Conservation (phyloP, 768 basidiomycete species). For the Rhodotorula graminis region DNA sequence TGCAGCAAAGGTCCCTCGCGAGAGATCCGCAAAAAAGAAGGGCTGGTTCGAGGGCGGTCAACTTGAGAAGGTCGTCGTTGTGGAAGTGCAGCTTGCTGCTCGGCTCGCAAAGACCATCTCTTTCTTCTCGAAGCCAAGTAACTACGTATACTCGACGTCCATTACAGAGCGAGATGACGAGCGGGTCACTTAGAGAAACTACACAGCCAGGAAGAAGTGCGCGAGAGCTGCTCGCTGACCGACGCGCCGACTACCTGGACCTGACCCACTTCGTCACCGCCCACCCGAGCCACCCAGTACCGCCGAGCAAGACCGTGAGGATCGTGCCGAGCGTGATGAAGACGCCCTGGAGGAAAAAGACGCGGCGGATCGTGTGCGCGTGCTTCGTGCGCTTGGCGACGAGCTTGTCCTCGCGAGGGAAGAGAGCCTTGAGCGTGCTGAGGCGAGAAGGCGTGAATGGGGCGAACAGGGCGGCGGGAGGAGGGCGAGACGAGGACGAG, state of each 20-base stretch:
- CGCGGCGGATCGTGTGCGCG: not conserved
- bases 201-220: too few species aligned
- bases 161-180: too few species aligned
- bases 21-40: too few species aligned
- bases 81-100: too few species aligned
- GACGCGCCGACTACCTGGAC: not conserved
- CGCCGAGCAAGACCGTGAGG: not conserved
- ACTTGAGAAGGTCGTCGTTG: too few species aligned
- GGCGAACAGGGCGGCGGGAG: not conserved
- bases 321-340: conserved; percentile 3
- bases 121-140: too few species aligned
- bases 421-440: not conserved
- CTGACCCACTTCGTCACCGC: not conserved
- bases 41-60: too few species aligned
- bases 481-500: not conserved
- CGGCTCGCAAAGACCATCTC: too few species aligned
- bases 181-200: too few species aligned
- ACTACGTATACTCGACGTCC: too few species aligned
- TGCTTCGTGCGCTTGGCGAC: not conserved
- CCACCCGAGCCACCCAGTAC: not conserved
- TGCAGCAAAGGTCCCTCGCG: too few species aligned
- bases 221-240: too few species aligned
- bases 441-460: not conserved
- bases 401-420: not conserved
- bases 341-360: conserved; percentile 13